These are phyloP conservation scores for Fraxinus nigra DNA, from an alignment of 305 asterid species.

Conservation along the genomic window DNA sequence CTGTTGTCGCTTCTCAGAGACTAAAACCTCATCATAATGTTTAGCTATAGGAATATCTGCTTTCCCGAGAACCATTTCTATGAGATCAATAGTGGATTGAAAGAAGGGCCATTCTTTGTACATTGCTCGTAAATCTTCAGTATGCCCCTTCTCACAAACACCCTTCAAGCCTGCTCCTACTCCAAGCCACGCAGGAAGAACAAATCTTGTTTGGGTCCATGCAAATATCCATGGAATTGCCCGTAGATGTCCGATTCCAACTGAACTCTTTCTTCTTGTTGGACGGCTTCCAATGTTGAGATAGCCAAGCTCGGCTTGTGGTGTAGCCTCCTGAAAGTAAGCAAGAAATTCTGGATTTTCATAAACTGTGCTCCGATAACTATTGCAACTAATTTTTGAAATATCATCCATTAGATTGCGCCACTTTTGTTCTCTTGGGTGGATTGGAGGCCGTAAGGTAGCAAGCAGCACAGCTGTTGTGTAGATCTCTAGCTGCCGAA, in stretches of 20 bases:
- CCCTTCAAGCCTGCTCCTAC: conserved; percentile 92
- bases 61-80: conserved; percentile 94
- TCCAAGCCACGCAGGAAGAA: conserved; percentile 98
- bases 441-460: conserved; percentile 78
- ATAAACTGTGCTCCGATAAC: conserved; percentile 74
- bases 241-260: conserved; percentile 75
- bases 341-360: conserved; percentile 85
- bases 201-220: conserved; percentile 95
- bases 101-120: conserved; percentile 95
- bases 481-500: conserved; percentile 90
- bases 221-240: conserved; percentile 98
- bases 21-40: conserved; percentile 85
- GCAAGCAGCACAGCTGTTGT: conserved; percentile 96
- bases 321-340: conserved; percentile 95
- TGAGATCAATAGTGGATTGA: conserved; percentile 89
- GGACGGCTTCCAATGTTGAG: conserved; percentile 99
- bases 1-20: conserved; percentile 57
- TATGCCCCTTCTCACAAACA: conserved; percentile 74
- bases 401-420: conserved; percentile 90
- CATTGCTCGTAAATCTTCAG: conserved; percentile 81
- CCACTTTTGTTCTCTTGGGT: conserved; percentile 87
- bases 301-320: conserved; percentile 89
- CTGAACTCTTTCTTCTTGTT: conserved; percentile 66
- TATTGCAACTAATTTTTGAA: conserved; percentile 71
- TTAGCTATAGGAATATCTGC: conserved; percentile 85